These are phyloP conservation scores for Galerina marginata DNA, from an alignment of 768 basidiomycete species.

Conservation along the genomic window DNA sequence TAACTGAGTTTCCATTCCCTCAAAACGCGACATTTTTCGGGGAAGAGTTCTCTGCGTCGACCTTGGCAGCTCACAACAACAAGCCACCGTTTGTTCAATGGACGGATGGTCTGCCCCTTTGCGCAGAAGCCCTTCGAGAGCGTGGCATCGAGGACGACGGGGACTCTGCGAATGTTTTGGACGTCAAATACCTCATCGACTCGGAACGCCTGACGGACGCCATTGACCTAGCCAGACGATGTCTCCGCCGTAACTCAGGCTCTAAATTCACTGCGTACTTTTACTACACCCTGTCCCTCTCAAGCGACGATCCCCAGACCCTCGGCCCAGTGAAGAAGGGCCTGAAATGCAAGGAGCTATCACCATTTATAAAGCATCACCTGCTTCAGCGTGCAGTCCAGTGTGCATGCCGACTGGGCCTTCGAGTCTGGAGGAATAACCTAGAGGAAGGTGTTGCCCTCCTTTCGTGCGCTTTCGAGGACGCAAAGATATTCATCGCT, in stretches of 20 bases:
- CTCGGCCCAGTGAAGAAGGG: constrained; percentile 69
- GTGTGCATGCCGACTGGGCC: constrained; percentile 60
- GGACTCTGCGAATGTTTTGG: constrained; percentile 68
- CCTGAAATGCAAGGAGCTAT: constrained; percentile 55
- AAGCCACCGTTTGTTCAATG: constrained; percentile 66
- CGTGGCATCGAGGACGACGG: constrained; percentile 43
- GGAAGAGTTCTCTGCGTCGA: constrained; percentile 49
- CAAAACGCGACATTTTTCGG: too few species aligned
- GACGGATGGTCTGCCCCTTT: constrained; percentile 61
- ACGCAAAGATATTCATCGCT: constrained; percentile 57
- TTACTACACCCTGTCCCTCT: constrained; percentile 63
- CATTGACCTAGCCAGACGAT: constrained; percentile 47
- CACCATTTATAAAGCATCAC: constrained; percentile 59
- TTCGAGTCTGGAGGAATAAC: constrained; percentile 51
- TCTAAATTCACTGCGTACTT: constrained; percentile 54
- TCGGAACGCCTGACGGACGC: constrained; percentile 52
- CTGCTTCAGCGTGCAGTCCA: constrained; percentile 64
- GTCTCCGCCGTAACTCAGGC: constrained; percentile 54
- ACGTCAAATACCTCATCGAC: constrained; percentile 63
- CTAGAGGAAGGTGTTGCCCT: constrained; percentile 62
- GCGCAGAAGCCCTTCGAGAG: constrained; percentile 58
- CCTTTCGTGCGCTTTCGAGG: constrained; percentile 61
- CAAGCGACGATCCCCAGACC: constrained; percentile 49
- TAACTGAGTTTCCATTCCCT: constrained; percentile 57
- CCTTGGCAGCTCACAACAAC: constrained; percentile 33